Evolutionary conservation across 176 grass and related monocot species (phyloP).

Genomic region (Olyra latifolia): DNA sequence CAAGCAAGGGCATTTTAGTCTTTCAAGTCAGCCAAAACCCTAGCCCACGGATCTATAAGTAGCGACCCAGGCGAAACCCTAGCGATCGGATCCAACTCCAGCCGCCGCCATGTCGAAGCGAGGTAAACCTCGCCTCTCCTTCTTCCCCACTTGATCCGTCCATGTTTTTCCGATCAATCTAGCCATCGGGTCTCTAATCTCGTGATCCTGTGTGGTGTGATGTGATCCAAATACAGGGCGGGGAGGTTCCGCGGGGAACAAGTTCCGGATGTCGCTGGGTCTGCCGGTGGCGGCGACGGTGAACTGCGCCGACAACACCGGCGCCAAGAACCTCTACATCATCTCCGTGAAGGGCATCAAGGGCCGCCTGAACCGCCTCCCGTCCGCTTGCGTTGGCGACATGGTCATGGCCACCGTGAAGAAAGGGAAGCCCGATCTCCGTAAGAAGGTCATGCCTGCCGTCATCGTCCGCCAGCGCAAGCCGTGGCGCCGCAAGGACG

Average conservation of each 20-base stretch:
- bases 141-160: not conserved
- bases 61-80: constrained; percentile 25
- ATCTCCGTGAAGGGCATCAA: constrained; percentile 75
- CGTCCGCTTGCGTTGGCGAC: constrained; percentile 70
- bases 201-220: not conserved
- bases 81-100: constrained; percentile 15
- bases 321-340: constrained; percentile 65
- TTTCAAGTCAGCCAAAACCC: constrained; percentile 6
- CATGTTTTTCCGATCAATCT: not conserved
- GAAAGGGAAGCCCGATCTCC: constrained; percentile 66
- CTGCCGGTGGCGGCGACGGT: constrained; percentile 63
- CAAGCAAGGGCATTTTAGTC: not conserved
- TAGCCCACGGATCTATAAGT: constrained; percentile 32
- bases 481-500: constrained; percentile 68
- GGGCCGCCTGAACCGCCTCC: constrained; percentile 61
- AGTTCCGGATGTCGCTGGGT: constrained; percentile 64
- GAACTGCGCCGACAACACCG: constrained; percentile 64
- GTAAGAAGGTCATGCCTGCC: constrained; percentile 71
- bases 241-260: constrained; percentile 55
- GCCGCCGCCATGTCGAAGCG: constrained; percentile 69
- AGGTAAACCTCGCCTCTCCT: constrained; percentile 1
- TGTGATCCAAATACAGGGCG: constrained; percentile 40
- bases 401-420: constrained; percentile 81
- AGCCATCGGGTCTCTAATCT: not conserved
- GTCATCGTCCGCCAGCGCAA: constrained; percentile 69